A percentile compares a stretch with the other conserved stretches of the same genome.
Conservation (phyloP, 352 stramenopile genomes). For the Pythium grandisporangium region DNA sequence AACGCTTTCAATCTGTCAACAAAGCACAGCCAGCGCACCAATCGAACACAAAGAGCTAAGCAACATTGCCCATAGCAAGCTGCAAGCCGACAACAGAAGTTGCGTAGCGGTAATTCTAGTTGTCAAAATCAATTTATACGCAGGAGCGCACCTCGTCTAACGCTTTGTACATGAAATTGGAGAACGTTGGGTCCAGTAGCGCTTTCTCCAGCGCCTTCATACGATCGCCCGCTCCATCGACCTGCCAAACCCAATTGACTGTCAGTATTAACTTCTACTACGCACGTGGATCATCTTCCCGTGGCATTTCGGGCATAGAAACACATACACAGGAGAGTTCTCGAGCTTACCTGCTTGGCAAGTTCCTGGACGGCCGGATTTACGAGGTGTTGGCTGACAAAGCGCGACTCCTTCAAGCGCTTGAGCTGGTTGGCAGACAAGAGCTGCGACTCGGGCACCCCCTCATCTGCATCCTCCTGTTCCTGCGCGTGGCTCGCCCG, state of each 20-base stretch:
- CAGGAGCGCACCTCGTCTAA: constrained; percentile 40
- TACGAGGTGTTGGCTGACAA: constrained; percentile 28
- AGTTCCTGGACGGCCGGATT: constrained; percentile 38
- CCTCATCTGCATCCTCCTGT: constrained; percentile 23
- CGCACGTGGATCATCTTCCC: too few relatives aligned
- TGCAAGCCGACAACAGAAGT: too few relatives aligned
- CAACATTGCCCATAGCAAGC: too few relatives aligned
- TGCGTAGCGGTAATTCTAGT: too few relatives aligned
- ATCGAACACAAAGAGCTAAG: too few relatives aligned
- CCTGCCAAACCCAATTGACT: constrained; percentile 17
- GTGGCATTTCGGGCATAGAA: too few relatives aligned
- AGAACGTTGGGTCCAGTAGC: constrained; percentile 54
- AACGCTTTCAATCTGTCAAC: too few relatives aligned
- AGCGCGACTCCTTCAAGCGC: constrained; percentile 18
- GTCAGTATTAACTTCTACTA: too few relatives aligned
- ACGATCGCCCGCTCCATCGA: constrained; percentile 50
- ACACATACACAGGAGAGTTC: neutral
- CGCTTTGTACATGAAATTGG: constrained; percentile 69
- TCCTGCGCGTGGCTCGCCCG: constrained; percentile 1
- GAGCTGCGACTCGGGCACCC: constrained; percentile 22
- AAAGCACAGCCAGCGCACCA: too few relatives aligned
- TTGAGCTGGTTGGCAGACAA: constrained; percentile 47
- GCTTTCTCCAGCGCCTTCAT: constrained; percentile 75
- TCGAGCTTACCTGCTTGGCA: constrained; percentile 33
- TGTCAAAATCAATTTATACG: neutral